phyloP scores from a whole-genome alignment of 352 stramenopile species.

The Halophytophthora batemanensis region DNA sequence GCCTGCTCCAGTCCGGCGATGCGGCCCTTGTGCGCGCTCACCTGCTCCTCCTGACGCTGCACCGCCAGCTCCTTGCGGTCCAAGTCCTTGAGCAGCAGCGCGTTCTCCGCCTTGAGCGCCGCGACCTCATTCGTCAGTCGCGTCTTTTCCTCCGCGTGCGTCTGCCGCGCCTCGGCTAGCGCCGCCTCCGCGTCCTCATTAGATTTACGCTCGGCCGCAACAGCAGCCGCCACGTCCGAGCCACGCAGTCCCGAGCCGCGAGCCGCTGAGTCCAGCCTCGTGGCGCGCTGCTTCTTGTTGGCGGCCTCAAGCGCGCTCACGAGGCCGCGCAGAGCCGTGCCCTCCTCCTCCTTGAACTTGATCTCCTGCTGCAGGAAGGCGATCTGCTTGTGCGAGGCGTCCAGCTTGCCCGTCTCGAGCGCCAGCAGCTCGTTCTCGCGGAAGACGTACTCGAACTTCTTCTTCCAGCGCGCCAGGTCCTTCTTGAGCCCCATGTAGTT shows the following conservation, averaged over 20 bases:
- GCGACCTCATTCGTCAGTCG: slow-evolving; percentile 46
- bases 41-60: slow-evolving; percentile 64
- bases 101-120: slow-evolving; percentile 67
- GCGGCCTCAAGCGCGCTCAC: slow-evolving; percentile 71
- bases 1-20: slow-evolving; percentile 55
- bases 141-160: slow-evolving; percentile 42
- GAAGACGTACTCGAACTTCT: slow-evolving; percentile 88
- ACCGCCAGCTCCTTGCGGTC: slow-evolving; percentile 64
- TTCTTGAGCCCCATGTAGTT: slow-evolving; percentile 81
- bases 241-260: slow-evolving; percentile 25
- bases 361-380: slow-evolving; percentile 82
- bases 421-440: slow-evolving; percentile 83
- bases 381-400: slow-evolving; percentile 80
- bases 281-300: slow-evolving; percentile 79
- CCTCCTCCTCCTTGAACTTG: slow-evolving; percentile 84
- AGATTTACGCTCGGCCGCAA: slow-evolving; percentile 29
- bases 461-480: slow-evolving; percentile 78
- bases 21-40: slow-evolving; percentile 56
- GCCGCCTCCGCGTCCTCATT: slow-evolving; percentile 41
- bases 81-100: slow-evolving; percentile 69
- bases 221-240: slow-evolving; percentile 15
- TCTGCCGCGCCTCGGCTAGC: slow-evolving; percentile 23
- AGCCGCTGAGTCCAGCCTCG: slow-evolving; percentile 53
- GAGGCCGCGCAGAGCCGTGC: slow-evolving; percentile 61
- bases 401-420: slow-evolving; percentile 82